Conservation (phyloP, 805 yeast species). For the Saccharomycopsis vini region DNA sequence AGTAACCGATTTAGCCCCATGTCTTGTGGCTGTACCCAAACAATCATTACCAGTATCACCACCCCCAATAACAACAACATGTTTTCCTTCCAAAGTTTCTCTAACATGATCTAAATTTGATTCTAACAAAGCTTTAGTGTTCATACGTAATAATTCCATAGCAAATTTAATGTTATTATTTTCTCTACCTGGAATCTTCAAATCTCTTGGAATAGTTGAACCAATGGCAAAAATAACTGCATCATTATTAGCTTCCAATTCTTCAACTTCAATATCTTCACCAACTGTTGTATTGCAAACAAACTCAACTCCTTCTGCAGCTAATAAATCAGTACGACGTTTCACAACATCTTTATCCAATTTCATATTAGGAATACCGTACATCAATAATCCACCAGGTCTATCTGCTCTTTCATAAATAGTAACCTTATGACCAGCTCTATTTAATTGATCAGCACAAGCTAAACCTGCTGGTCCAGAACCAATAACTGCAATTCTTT, state of each 20-base stretch:
- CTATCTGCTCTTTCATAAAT: constrained; percentile 92
- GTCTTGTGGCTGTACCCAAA: constrained; percentile 94
- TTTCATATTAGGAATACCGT: constrained; percentile 99
- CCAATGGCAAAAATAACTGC: constrained; percentile 92
- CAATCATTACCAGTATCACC: constrained; percentile 99
- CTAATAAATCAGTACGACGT: constrained; percentile 85
- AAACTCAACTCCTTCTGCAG: constrained; percentile 82
- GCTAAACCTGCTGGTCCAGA: constrained; percentile 98
- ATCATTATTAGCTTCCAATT: constrained; percentile 54
- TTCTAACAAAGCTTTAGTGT: constrained; percentile 83
- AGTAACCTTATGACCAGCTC: constrained; percentile 88
- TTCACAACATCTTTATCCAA: constrained; percentile 87
- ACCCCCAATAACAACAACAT: constrained; percentile 96
- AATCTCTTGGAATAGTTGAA: constrained; percentile 92
- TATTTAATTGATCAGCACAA: constrained; percentile 92
- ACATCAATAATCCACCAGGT: constrained; percentile 95
- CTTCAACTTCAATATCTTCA: constrained; percentile 66
- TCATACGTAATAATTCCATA: constrained; percentile 80
- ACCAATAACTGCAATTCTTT: constrained; percentile 78
- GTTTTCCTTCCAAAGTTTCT: constrained; percentile 66
- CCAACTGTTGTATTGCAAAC: constrained; percentile 75
- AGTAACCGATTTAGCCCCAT: constrained; percentile 88
- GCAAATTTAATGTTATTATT: constrained; percentile 87
- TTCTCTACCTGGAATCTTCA: constrained; percentile 89
- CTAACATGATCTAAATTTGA: constrained; percentile 72